Base-by-base conservation (phyloP, 2,329 filamentous ascomycete genomes). In the Cladosporium sp. region DNA sequence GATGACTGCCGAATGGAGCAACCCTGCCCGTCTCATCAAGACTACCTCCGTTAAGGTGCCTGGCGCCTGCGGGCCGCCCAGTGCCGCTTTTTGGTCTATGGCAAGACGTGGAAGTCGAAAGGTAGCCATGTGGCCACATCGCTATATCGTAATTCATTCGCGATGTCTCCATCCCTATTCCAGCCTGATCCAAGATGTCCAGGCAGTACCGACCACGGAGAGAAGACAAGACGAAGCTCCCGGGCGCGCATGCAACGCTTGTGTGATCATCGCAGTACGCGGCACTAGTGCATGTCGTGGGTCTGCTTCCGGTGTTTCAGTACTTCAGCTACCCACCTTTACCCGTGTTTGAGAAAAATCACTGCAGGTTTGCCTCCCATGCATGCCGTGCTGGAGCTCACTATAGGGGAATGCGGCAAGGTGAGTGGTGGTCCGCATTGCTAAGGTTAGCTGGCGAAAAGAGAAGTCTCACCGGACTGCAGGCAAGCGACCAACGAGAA, bases 341-440 rank as follows among this genome's bases (percentile, higher is more conserved):
- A 36, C 34, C 48, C 51, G 49, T 28, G 49, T 53, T 26, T 28
- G 49, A 53, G 49, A 54, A 54, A 54, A 54, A 54, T 54, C 26
- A 28, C 14, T n/a, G 51, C 26, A 28, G n/a, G 28, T 21, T 54
- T 28, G 51, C 26, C 51, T 18, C n/a, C 30, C 30, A 30, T 54
- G 51, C 51, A 13, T 54, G 51, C 51, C 51, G 51, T 30, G 28
- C 39, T 26, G 4, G 32, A 21, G 3, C 54, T 57, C 54, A 26
- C 54, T 57, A 39, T 57, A 57, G 54, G 54, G 18, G 13, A 21
- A 21, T 32, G 13, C 54, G n/a, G 54, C 30, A 39, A 34, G 5
- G 30, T 57, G n/a, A 57, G 30, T 57, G 54, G 54, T 21, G 3
- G n/a, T 14, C 21, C 30, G 25, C 14, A 2, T 23, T n/a, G 54